Evolutionary conservation across 352 stramenopile species (phyloP).

Genomic region (Globisporangium iwayamae): DNA sequence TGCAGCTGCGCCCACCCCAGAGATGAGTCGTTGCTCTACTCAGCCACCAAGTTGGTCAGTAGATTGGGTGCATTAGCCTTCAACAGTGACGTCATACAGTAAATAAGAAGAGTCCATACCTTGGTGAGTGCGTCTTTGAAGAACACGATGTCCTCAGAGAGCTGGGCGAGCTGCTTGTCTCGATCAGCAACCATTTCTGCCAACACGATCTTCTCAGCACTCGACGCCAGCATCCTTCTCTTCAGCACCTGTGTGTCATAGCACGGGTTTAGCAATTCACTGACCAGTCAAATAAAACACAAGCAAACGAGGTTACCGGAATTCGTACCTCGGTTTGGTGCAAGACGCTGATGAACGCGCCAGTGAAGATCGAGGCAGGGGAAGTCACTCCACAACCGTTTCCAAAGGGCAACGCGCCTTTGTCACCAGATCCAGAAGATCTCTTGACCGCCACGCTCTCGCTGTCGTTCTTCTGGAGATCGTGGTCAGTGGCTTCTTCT

Average conservation of each 20-base stretch:
- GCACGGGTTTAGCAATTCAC: neutral
- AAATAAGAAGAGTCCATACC: constrained; percentile 10
- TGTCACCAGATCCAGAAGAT: neutral
- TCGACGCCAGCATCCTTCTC: constrained; percentile 28
- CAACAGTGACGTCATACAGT: neutral
- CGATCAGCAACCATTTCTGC: constrained; percentile 24
- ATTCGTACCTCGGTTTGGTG: constrained; percentile 40
- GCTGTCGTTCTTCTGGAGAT: constrained; percentile 12
- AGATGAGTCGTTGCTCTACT: constrained; percentile 15
- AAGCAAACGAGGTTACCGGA: neutral
- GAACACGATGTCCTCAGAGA: constrained; percentile 49
- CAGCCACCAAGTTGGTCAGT: neutral
- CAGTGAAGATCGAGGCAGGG: constrained; percentile 40
- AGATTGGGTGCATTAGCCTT: too few species aligned
- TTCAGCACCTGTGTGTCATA: constrained; percentile 32
- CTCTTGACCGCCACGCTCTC: constrained; percentile 3
- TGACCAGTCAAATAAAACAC: neutral
- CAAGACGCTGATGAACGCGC: constrained; percentile 40
- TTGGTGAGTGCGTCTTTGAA: constrained; percentile 62
- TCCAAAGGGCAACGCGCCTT: constrained; percentile 16
- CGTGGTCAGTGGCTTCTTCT: neutral
- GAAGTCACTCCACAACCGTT: constrained; percentile 35
- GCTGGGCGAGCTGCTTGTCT: constrained; percentile 25
- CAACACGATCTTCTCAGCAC: constrained; percentile 36
- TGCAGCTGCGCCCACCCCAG: constrained; percentile 17